A percentile compares a stretch with the other conserved stretches of the same genome.
These are phyloP conservation scores for Malassezia slooffiae DNA, from an alignment of 1,284 basidiomycete genomes.

Conservation along the genomic window DNA sequence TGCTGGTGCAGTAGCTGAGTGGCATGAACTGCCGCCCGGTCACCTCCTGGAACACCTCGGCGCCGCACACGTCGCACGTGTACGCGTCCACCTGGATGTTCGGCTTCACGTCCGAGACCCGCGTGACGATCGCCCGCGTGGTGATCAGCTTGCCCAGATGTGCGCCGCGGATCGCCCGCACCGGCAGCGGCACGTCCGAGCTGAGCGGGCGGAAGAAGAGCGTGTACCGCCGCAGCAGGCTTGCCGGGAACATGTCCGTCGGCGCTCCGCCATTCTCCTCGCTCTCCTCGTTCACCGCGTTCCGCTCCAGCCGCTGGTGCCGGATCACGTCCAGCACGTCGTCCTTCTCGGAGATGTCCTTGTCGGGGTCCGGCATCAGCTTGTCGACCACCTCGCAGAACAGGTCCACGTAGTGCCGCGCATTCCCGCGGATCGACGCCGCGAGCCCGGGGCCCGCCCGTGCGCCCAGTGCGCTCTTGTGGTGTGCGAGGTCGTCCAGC, in stretches of 20 bases:
- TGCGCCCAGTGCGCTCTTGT: constrained; percentile 2
- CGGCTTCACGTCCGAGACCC: constrained; percentile 97
- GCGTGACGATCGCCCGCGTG: constrained; percentile 91
- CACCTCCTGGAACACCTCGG: constrained; percentile 97
- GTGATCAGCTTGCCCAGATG: constrained; percentile 87
- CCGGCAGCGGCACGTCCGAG: constrained; percentile 56
- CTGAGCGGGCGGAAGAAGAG: constrained; percentile 77
- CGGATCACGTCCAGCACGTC: constrained; percentile 46
- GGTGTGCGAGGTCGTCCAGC: constrained; percentile 62
- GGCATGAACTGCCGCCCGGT: constrained; percentile 85
- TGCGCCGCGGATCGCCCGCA: constrained; percentile 73
- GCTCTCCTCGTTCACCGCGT: constrained; percentile 55
- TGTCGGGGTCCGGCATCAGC: constrained; percentile 60
- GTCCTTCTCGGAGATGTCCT: constrained; percentile 63
- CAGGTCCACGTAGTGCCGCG: constrained; percentile 76
- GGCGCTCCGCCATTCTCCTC: constrained; percentile 40
- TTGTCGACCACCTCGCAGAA: constrained; percentile 81
- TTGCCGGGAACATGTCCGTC: constrained; percentile 55
- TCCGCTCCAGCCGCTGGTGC: constrained; percentile 78
- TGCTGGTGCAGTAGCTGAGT: constrained; percentile 60
- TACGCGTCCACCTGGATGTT: constrained; percentile 94
- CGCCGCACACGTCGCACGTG: constrained; percentile 94
- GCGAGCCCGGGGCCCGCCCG: constrained; percentile 22
- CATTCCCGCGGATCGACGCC: constrained; percentile 60
- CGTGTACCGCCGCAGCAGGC: constrained; percentile 84